Evolutionary conservation across 495 filamentous ascomycete genomes (phyloP), one percentile per base, ranked within the genome.

Genomic region (Podospora australis): DNA sequence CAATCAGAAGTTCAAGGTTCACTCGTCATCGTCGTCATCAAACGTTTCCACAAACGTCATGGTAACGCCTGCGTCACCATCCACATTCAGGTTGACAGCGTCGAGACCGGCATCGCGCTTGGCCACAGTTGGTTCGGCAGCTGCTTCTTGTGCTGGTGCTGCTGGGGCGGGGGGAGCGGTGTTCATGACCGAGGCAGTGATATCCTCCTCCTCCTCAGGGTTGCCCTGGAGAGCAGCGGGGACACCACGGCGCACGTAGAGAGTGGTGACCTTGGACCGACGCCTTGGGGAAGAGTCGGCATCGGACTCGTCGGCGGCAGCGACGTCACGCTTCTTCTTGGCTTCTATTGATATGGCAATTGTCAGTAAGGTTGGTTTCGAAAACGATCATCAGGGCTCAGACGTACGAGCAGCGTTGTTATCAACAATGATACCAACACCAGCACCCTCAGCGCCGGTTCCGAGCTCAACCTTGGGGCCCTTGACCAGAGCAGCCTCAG

Each of bases 1-100:
- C n/a, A n/a, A n/a, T n/a, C n/a, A n/a, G n/a, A n/a, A n/a, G 6
- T 36, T 36, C 34, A 36, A 5, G 13, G 11, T n/a, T 22, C 49
- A 39, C 39, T 66, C 60, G 5, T 64, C 68, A 43, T 68, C 63
- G 6, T 64, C 70, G 6, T 64, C 64, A 38, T 64, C 63, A 17
- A 67, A 54, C 28, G 66, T 62, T 60, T 74, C 72, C 17, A 75
- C 64, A 55, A 75, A 72, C 3, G 72, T 74, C 60, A 75, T 70
- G 50, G 70, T 73, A 25, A 72, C 63, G 4, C 71, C 72, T 57
- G 71, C 68, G 20, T 59, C 57, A 14, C 68, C 69, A 34, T 71
- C 62, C 19, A 75, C 70, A 23, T 74, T 75, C 28, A 74, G 53
- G 60, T 73, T 75, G 54, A 74, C 68, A n/a, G 62, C 58, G 39